These are phyloP conservation scores for Penicillium vulpinum DNA, from an alignment of 2,329 filamentous ascomycete genomes.

Conservation along the genomic window DNA sequence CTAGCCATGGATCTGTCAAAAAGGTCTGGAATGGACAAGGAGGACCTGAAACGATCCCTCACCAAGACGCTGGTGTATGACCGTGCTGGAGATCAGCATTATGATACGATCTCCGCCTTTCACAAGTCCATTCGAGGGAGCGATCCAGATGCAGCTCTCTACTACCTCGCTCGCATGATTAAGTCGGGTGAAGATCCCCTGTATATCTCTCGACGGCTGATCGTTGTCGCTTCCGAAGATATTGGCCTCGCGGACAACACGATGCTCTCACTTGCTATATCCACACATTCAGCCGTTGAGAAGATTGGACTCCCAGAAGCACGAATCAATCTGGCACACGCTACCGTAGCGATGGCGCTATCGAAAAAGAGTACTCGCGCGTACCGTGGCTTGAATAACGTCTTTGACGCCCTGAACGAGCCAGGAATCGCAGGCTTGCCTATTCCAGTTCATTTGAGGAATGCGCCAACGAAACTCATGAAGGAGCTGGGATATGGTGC, in stretches of 20 bases:
- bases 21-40: constrained; percentile 65
- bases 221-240: constrained; percentile 93
- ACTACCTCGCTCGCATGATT: constrained; percentile 95
- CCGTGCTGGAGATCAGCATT: constrained; percentile 91
- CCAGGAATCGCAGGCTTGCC: constrained; percentile 79
- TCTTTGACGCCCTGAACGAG: constrained; percentile 74
- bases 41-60: constrained; percentile 75
- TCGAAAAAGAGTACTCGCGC: constrained; percentile 84
- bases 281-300: constrained; percentile 82
- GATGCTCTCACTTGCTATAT: constrained; percentile 79
- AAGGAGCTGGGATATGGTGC: constrained; percentile 86
- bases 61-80: constrained; percentile 96
- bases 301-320: constrained; percentile 96
- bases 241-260: constrained; percentile 85
- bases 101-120: constrained; percentile 95
- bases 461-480: constrained; percentile 91
- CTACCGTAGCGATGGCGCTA: constrained; percentile 74
- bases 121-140: constrained; percentile 92
- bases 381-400: constrained; percentile 80
- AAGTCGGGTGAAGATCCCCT: constrained; percentile 91
- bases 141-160: constrained; percentile 82
- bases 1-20: constrained; percentile 76
- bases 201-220: constrained; percentile 87
- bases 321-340: constrained; percentile 86
- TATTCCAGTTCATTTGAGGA: constrained; percentile 83